Conservation (phyloP, 805 yeast genomes). For the Teunomyces aglyptinius region DNA sequence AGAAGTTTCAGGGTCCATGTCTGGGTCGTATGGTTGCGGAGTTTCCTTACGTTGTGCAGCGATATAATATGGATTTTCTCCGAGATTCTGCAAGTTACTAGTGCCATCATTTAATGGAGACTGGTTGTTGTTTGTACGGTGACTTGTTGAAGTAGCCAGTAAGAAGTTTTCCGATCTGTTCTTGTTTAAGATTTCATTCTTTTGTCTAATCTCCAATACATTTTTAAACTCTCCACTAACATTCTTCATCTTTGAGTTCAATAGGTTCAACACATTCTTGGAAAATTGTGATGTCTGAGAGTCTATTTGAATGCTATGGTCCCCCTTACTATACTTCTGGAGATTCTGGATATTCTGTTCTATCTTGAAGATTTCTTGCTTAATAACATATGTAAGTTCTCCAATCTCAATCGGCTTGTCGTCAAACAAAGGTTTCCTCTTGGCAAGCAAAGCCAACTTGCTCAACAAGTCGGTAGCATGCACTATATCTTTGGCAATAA, state of each 20-base stretch:
- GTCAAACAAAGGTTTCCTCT: conserved; percentile 85
- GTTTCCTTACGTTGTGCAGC: conserved; percentile 12
- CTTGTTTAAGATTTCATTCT: conserved; percentile 75
- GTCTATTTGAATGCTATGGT: conserved; percentile 42
- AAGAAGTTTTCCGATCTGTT: conserved; percentile 82
- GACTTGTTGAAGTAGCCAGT: conserved; percentile 42
- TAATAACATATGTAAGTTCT: conserved; percentile 82
- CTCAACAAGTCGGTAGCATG: conserved; percentile 78
- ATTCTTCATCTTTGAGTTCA: conserved; percentile 88
- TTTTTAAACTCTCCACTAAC: conserved; percentile 88
- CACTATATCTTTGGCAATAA: conserved; percentile 85
- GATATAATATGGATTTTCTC: conserved; percentile 40
- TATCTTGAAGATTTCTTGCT: conserved; percentile 81
- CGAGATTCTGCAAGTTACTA: conserved; percentile 18
- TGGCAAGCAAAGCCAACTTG: conserved; percentile 81
- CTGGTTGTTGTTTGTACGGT: conserved; percentile 22
- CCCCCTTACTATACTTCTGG: conserved; percentile 52
- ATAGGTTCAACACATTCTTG: conserved; percentile 79
- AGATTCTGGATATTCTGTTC: conserved; percentile 66
- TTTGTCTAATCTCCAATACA: conserved; percentile 86
- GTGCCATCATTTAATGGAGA: conserved; percentile 23
- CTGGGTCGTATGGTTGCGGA: conserved; percentile 24
- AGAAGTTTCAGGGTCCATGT: conserved; percentile 18
- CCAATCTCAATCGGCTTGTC: conserved; percentile 93
- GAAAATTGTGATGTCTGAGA: conserved; percentile 72